A percentile compares a stretch with the other conserved stretches of the same genome.
Evolutionary conservation across 805 yeast genomes (phyloP).

Genomic region (Danielia oregonensis): DNA sequence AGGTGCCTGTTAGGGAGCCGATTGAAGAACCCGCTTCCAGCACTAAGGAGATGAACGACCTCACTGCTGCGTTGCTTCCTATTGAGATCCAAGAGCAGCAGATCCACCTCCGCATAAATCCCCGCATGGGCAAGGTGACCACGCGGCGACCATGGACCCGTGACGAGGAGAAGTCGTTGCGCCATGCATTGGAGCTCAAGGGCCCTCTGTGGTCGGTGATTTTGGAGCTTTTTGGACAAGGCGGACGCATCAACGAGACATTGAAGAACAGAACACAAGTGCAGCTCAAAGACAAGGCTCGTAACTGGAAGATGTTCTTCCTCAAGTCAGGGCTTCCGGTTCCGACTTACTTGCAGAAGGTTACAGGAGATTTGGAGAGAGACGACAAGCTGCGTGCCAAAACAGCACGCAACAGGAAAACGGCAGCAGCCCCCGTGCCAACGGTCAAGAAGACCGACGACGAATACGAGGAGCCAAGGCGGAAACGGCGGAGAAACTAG

Average conservation of each 20-base stretch:
- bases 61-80: constrained; percentile 34
- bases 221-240: constrained; percentile 87
- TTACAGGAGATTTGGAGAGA: constrained; percentile 80
- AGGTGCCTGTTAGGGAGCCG: neutral
- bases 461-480: neutral
- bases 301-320: constrained; percentile 90
- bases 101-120: constrained; percentile 36
- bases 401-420: constrained; percentile 29
- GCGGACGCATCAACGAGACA: constrained; percentile 80
- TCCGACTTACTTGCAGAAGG: constrained; percentile 76
- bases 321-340: constrained; percentile 70
- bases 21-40: constrained; percentile 2
- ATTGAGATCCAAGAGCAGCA: constrained; percentile 43
- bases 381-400: constrained; percentile 41
- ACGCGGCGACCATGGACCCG: constrained; percentile 76
- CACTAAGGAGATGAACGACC: constrained; percentile 23
- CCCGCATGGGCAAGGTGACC: constrained; percentile 25
- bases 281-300: constrained; percentile 92
- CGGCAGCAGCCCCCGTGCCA: constrained; percentile 42
- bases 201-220: constrained; percentile 97
- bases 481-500: neutral
- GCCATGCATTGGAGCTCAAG: constrained; percentile 71
- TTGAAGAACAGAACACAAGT: constrained; percentile 86
- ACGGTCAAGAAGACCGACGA: constrained; percentile 8
- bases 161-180: constrained; percentile 82